Base-by-base conservation (phyloP, 352 stramenopile genomes). In the Phytophthora citrophthora region DNA sequence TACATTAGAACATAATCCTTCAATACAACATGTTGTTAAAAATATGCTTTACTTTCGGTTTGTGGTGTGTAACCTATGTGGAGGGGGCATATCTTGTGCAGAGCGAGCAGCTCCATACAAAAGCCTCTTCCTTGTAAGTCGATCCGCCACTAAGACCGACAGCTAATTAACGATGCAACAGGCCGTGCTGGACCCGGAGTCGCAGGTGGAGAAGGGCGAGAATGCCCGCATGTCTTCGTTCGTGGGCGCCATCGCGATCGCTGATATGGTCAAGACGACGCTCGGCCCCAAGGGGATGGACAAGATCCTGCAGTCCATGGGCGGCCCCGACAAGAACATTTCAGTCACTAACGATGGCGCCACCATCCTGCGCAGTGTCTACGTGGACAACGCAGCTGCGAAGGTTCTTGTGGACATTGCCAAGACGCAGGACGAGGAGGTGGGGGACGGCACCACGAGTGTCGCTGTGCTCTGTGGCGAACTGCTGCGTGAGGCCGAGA, bases 251-350 rank as follows among this genome's bases (percentile, higher is more conserved):
- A 99, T 99, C 74, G 97, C 98, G 50, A 99, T 99, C 78, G 95
- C 97, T 27, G 98, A 99, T 80, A 93, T 99, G 67, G 97, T 99
- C 26, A 99, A 99, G 82, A 99, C 98, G 16, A 99, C 98, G 31
- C 82, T 99, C 10, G 98, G 98, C 13, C 98, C 98, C n/a, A 99
- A 99, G 77, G 98, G 98, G 26, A 99, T 99, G 97, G 97, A 99
- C 83, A 99, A 99, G 77, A 99, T 99, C 70, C 80, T 99, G 51
- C 97, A 99, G 83, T 96, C 86, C 10, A 90, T 91, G 78, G 86
- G 83, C 49, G 84, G 87, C 23, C 81, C 77, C 10, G 87, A 94
- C 76, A 93, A 93, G 77, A 89, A 58, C 45, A 96, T 98, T 54
- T 97, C 86, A 40, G 96, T 99, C 16, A 99, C 98, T 16, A 99